phyloP scores from a whole-genome alignment of 306 rosid genomes.

The Rosa persica region DNA sequence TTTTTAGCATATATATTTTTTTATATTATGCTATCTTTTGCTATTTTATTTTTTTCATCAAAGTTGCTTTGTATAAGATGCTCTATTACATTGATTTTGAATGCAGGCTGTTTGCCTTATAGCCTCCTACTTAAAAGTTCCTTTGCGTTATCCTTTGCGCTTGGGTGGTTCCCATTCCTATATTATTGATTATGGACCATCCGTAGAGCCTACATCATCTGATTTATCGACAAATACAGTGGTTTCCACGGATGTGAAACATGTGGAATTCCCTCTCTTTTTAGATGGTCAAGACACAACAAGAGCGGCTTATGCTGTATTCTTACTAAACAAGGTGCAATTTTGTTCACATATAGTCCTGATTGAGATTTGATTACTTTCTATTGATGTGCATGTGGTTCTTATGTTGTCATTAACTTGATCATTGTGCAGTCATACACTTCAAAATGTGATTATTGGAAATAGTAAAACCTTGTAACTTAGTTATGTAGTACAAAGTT shows the following conservation, averaged over 20 bases:
- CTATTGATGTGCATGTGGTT: neutral
- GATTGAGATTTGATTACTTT: neutral
- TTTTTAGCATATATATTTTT: neutral
- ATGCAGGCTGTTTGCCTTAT: slow-evolving; percentile 87
- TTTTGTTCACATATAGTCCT: slow-evolving; percentile 8
- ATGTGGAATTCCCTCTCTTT: slow-evolving; percentile 81
- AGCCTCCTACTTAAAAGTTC: slow-evolving; percentile 85
- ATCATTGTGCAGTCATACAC: neutral
- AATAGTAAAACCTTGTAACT: no score
- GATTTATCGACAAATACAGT: slow-evolving; percentile 47
- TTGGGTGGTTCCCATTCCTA: slow-evolving; percentile 83
- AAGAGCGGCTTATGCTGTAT: slow-evolving; percentile 89
- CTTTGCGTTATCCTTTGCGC: slow-evolving; percentile 79
- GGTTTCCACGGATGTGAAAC: slow-evolving; percentile 46
- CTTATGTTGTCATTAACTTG: neutral
- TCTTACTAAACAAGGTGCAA: slow-evolving; percentile 84
- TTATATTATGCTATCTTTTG: neutral
- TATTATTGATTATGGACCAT: slow-evolving; percentile 80
- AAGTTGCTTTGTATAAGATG: slow-evolving; percentile 28
- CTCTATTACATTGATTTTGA: slow-evolving; percentile 34
- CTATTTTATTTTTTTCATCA: slow-evolving; percentile 15
- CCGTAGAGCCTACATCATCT: slow-evolving; percentile 54
- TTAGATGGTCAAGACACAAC: slow-evolving; percentile 96
- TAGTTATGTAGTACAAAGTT: neutral
- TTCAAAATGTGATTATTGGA: neutral